Conservation (phyloP, 1,284 basidiomycete genomes). For the Ceratobasidium sp. region DNA sequence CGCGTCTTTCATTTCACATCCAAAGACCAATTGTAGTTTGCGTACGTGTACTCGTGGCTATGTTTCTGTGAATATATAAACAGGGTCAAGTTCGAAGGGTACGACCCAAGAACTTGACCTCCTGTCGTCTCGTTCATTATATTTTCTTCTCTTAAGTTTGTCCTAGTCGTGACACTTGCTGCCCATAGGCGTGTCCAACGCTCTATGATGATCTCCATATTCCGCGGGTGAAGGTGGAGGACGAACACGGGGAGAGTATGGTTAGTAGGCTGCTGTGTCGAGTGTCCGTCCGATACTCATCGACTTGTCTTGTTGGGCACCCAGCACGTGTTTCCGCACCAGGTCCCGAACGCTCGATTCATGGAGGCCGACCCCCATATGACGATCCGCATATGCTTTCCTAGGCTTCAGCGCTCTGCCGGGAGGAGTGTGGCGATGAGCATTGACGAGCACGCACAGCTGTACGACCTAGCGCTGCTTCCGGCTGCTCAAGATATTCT, state of each 20-base stretch:
- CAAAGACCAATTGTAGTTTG: too few species aligned
- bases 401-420: background rate
- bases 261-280: background rate
- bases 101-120: too few species aligned
- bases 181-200: too few species aligned
- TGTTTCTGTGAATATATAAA: too few species aligned
- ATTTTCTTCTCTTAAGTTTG: too few species aligned
- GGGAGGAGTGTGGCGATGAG: background rate
- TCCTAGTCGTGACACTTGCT: too few species aligned
- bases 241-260: background rate
- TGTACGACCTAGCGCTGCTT: constrained; percentile 9
- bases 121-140: too few species aligned
- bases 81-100: too few species aligned
- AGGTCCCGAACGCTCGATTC: constrained; percentile 22
- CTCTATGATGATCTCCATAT: constrained; percentile 3
- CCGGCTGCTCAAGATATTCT: background rate
- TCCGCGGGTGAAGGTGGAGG: background rate
- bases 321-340: constrained; percentile 7
- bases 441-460: background rate
- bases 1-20: too few species aligned
- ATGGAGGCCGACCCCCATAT: background rate
- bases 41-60: too few species aligned
- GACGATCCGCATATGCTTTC: constrained; percentile 9
- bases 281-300: too few species aligned
- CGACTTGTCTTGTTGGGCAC: background rate